Conservation (phyloP, 1,284 basidiomycete species). For the Cutaneotrichosporon sp. region DNA sequence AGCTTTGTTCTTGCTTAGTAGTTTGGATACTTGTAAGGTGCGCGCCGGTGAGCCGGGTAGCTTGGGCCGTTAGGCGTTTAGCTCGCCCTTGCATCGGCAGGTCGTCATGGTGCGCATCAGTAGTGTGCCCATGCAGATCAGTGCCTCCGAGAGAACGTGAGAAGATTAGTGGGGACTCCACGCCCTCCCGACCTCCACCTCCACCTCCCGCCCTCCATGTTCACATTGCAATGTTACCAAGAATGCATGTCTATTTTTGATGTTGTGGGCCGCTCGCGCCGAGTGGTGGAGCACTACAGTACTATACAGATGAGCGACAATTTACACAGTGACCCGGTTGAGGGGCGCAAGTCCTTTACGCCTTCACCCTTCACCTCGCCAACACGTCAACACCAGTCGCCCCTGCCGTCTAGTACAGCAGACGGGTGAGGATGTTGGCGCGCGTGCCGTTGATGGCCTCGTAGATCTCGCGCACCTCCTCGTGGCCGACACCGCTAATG, state of each 20-base stretch:
- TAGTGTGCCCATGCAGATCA: no score
- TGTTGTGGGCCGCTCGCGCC: conserved; percentile 8
- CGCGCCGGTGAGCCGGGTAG: neutral
- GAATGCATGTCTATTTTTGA: conserved; percentile 7
- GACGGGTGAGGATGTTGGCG: conserved; percentile 83
- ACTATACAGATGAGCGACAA: conserved; percentile 8
- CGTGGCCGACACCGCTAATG: conserved; percentile 83
- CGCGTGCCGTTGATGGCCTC: conserved; percentile 78
- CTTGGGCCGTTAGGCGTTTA: no score
- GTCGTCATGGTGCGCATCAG: no score
- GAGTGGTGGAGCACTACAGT: conserved; percentile 13
- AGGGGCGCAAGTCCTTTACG: neutral
- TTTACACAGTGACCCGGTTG: conserved; percentile 21
- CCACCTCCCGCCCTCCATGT: neutral
- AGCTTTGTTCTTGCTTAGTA: neutral
- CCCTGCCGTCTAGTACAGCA: conserved; percentile 58
- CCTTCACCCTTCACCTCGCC: neutral
- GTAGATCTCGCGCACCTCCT: conserved; percentile 79
- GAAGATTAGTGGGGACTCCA: no score
- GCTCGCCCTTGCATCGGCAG: no score
- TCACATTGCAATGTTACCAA: neutral
- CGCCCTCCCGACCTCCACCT: neutral
- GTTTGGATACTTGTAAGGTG: neutral
- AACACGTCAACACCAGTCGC: neutral
- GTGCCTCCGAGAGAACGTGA: no score